phyloP scores from a whole-genome alignment of 1,139 yeast genomes.

The Hyphopichia buzzinii region DNA sequence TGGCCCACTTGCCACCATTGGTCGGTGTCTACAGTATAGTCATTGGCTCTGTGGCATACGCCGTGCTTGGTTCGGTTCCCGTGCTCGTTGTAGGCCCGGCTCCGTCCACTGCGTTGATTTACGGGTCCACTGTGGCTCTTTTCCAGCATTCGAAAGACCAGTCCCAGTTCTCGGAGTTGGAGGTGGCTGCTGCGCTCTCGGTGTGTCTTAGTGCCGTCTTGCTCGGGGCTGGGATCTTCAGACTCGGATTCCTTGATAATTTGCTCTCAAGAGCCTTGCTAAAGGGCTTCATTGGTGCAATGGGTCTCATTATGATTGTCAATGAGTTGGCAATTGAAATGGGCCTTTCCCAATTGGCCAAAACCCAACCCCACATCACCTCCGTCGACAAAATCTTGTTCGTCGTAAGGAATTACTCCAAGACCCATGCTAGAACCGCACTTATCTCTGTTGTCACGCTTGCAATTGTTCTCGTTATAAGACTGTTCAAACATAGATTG shows the following conservation, averaged over 20 bases:
- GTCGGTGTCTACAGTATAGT: constrained; percentile 30
- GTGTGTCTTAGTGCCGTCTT: constrained; percentile 24
- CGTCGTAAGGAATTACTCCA: constrained; percentile 12
- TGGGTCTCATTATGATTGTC: constrained; percentile 35
- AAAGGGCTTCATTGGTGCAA: constrained; percentile 35
- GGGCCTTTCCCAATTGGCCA: constrained; percentile 21
- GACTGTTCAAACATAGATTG: constrained; percentile 17
- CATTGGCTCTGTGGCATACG: constrained; percentile 25
- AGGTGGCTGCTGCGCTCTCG: constrained; percentile 26
- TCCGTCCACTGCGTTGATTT: constrained; percentile 32
- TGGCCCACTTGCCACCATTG: constrained; percentile 33
- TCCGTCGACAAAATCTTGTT: constrained; percentile 23
- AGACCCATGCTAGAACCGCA: constrained; percentile 21
- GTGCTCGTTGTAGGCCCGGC: constrained; percentile 35
- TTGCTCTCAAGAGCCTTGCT: constrained; percentile 30
- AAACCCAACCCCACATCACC: constrained; percentile 21
- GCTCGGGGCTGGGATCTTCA: constrained; percentile 25
- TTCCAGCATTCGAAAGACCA: neutral
- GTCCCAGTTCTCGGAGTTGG: constrained; percentile 17
- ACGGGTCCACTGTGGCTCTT: constrained; percentile 28
- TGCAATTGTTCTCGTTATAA: constrained; percentile 18
- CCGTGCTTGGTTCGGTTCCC: constrained; percentile 33
- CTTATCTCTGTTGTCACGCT: constrained; percentile 21
- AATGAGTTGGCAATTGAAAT: constrained; percentile 29
- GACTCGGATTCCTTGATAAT: constrained; percentile 32